phyloP scores from a whole-genome alignment of 352 stramenopile genomes.

The Thraustochytrium striatum region DNA sequence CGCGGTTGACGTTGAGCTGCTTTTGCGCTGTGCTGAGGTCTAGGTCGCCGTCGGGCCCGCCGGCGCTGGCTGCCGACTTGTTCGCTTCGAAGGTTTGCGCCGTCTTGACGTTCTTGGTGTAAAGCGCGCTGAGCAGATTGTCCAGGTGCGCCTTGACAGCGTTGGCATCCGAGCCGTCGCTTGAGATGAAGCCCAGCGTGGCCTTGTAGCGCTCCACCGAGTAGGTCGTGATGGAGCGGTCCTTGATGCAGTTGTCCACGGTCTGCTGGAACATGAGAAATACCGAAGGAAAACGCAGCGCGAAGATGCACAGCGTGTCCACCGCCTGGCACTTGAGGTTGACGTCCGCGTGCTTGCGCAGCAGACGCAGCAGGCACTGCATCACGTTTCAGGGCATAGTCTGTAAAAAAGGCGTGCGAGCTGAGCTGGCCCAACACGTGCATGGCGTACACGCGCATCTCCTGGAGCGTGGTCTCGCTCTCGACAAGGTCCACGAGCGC shows the following conservation, averaged over 20 bases:
- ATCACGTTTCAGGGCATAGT: conserved; percentile 34
- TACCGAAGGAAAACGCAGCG: conserved; percentile 18
- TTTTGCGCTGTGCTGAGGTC: conserved; percentile 21
- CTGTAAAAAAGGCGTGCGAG: conserved; percentile 29
- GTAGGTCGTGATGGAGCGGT: not conserved
- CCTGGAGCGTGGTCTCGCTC: not conserved
- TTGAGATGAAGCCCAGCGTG: not conserved
- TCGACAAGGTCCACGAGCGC: conserved; percentile 37
- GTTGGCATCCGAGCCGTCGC: not conserved
- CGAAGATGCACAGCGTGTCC: conserved; percentile 45
- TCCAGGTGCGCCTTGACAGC: not conserved
- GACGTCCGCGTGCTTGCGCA: not conserved
- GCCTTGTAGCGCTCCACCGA: conserved; percentile 34
- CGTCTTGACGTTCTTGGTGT: conserved; percentile 28
- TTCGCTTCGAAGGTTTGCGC: conserved; percentile 39
- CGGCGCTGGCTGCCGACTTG: not conserved
- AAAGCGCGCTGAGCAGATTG: not conserved
- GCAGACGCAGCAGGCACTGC: conserved; percentile 29
- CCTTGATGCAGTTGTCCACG: not conserved
- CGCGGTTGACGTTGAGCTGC: conserved; percentile 29
- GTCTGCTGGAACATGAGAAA: conserved; percentile 44
- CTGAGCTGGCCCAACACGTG: conserved; percentile 29
- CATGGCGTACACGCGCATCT: conserved; percentile 29
- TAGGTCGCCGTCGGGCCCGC: not conserved
- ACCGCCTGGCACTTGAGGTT: conserved; percentile 33